phyloP scores from a whole-genome alignment of 805 yeast genomes.

The Saturnispora quitensis region DNA sequence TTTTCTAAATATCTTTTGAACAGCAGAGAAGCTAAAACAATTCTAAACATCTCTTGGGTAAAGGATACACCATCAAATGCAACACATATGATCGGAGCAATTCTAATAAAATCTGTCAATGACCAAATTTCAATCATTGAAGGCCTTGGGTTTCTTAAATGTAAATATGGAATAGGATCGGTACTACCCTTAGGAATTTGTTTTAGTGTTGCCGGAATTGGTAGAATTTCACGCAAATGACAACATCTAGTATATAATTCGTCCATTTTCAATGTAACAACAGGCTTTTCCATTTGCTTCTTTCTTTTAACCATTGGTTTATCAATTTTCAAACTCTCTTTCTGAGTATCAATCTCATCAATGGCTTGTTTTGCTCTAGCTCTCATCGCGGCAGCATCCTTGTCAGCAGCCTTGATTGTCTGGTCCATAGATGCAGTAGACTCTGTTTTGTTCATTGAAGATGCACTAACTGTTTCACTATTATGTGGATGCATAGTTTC shows the following conservation, averaged over 20 bases:
- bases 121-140: slow-evolving; percentile 81
- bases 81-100: slow-evolving; percentile 71
- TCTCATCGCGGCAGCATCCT: slow-evolving; percentile 22
- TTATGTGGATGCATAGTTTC: slow-evolving; percentile 14
- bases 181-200: slow-evolving; percentile 72
- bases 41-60: slow-evolving; percentile 66
- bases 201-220: slow-evolving; percentile 81
- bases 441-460: slow-evolving; percentile 15
- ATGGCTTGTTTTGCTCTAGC: slow-evolving; percentile 19
- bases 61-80: slow-evolving; percentile 73
- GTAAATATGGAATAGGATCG: slow-evolving; percentile 63
- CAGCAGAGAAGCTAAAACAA: slow-evolving; percentile 60
- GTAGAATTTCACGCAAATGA: slow-evolving; percentile 82
- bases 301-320: slow-evolving; percentile 48
- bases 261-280: slow-evolving; percentile 43
- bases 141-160: slow-evolving; percentile 79
- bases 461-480: slow-evolving; percentile 13
- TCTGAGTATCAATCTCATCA: slow-evolving; percentile 17
- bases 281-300: slow-evolving; percentile 29
- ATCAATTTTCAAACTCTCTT: slow-evolving; percentile 45
- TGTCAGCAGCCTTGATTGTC: slow-evolving; percentile 25
- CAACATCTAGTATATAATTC: slow-evolving; percentile 86
- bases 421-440: slow-evolving; percentile 18
- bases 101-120: slow-evolving; percentile 78
- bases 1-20: slow-evolving; percentile 61